A percentile compares a stretch with the other conserved stretches of the same genome.
Evolutionary conservation across 1,139 yeast species (phyloP).

Genomic region (Magnusiomyces magnusii): DNA sequence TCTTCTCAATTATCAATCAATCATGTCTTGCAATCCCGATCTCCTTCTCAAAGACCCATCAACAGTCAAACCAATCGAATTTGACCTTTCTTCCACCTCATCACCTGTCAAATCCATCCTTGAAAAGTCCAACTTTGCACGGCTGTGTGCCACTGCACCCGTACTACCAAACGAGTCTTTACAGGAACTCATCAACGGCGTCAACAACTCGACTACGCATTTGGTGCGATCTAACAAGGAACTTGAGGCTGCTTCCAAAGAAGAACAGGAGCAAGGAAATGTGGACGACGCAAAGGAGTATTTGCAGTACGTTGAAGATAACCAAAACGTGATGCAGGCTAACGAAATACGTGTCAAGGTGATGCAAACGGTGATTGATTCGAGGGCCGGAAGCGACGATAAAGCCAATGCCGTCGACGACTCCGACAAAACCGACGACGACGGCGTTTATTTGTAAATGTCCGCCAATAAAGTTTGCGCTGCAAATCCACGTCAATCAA

Average conservation of each 20-base stretch:
- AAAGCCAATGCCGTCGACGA: no score
- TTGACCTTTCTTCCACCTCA: neutral
- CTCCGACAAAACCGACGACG: neutral
- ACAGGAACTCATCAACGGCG: neutral
- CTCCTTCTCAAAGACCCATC: neutral
- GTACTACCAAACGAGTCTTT: conserved; percentile 4
- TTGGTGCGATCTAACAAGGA: conserved; percentile 11
- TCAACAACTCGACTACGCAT: conserved; percentile 12
- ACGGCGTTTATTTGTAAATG: conserved; percentile 7
- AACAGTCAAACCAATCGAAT: neutral
- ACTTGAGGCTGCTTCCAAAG: conserved; percentile 1
- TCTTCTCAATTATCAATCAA: no score
- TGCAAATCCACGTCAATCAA: no score
- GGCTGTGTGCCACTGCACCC: conserved; percentile 7
- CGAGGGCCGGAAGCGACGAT: neutral
- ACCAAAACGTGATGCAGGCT: conserved; percentile 7
- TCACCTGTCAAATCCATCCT: neutral
- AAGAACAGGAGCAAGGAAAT: neutral
- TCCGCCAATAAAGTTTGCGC: neutral
- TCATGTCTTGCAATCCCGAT: neutral
- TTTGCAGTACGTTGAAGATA: conserved; percentile 6
- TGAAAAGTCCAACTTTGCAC: neutral
- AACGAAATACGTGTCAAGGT: conserved; percentile 3
- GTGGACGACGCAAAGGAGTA: conserved; percentile 8
- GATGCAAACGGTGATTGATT: conserved; percentile 1